Evolutionary conservation across 1,284 basidiomycete genomes (phyloP).

Genomic region (Sphaerobolus stellatus): DNA sequence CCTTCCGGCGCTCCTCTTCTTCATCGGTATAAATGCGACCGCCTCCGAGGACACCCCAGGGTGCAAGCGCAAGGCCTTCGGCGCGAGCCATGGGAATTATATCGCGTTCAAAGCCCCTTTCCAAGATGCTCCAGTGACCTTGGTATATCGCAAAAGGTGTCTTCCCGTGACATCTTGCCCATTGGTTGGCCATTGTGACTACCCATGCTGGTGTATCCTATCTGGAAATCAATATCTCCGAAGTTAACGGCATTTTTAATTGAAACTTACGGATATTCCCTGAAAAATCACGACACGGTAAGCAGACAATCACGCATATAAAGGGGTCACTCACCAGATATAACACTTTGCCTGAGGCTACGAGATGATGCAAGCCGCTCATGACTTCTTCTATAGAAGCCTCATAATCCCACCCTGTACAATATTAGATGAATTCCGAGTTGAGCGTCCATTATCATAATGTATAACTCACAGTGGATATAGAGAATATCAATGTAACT

Average conservation of each 20-base stretch:
- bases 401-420: slow-evolving; percentile 34
- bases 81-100: slow-evolving; percentile 51
- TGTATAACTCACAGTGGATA: slow-evolving; percentile 30
- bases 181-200: slow-evolving; percentile 38
- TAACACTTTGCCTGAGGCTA: slow-evolving; percentile 44
- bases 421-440: neutral
- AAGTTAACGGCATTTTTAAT: neutral
- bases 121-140: slow-evolving; percentile 49
- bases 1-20: slow-evolving; percentile 28
- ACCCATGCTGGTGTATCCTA: slow-evolving; percentile 44
- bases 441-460: neutral
- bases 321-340: slow-evolving; percentile 33
- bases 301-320: neutral
- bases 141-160: slow-evolving; percentile 55
- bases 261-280: slow-evolving; percentile 12
- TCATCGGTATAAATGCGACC: slow-evolving; percentile 37
- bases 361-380: slow-evolving; percentile 42
- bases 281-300: neutral
- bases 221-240: slow-evolving; percentile 19
- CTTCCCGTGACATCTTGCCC: slow-evolving; percentile 40
- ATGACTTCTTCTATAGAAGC: slow-evolving; percentile 45
- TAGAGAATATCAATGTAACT: slow-evolving; percentile 38
- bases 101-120: slow-evolving; percentile 49
- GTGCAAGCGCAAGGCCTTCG: slow-evolving; percentile 44
- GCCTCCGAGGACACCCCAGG: slow-evolving; percentile 40